A percentile compares a stretch with the other conserved stretches of the same genome.
These are phyloP conservation scores for Candida sojae DNA, from an alignment of 1,139 yeast species.

Conservation along the genomic window DNA sequence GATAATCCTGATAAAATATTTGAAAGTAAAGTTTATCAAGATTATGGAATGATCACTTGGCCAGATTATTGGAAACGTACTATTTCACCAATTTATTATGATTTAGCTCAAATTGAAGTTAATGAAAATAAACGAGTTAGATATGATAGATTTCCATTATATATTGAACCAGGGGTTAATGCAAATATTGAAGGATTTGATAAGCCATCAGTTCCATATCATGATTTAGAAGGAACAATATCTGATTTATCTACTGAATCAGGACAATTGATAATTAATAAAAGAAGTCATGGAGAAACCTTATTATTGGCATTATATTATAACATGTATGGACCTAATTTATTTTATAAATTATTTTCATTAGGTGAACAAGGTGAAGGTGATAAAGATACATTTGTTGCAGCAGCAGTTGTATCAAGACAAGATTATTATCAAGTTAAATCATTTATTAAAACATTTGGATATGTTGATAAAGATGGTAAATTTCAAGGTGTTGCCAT, in stretches of 20 bases:
- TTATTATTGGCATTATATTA: conserved; percentile 56
- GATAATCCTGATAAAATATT: conserved; percentile 47
- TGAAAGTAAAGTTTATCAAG: conserved; percentile 51
- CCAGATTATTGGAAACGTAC: conserved; percentile 84
- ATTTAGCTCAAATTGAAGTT: conserved; percentile 54
- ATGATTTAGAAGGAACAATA: conserved; percentile 57
- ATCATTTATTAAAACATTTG: conserved; percentile 33
- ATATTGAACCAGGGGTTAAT: conserved; percentile 7
- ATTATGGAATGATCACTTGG: conserved; percentile 70
- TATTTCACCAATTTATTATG: conserved; percentile 67
- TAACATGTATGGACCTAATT: conserved; percentile 58
- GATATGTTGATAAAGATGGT: conserved; percentile 26
- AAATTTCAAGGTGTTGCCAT: conserved; percentile 40
- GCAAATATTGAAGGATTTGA: conserved; percentile 15
- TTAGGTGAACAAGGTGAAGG: conserved; percentile 69
- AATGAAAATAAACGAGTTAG: conserved; percentile 27
- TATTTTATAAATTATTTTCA: conserved; percentile 56
- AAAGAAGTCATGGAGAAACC: conserved; percentile 53
- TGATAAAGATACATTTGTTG: conserved; percentile 64
- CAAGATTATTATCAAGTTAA: conserved; percentile 55
- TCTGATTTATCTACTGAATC: conserved; percentile 67
- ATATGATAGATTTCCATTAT: conserved; percentile 23
- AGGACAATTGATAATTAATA: conserved; percentile 59
- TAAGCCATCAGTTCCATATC: conserved; percentile 29
- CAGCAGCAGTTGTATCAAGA: conserved; percentile 54